A percentile compares a stretch with the other conserved stretches of the same genome.
These are phyloP conservation scores for Hypoxylon sp. DNA, from an alignment of 2,329 filamentous ascomycete species.

Conservation along the genomic window DNA sequence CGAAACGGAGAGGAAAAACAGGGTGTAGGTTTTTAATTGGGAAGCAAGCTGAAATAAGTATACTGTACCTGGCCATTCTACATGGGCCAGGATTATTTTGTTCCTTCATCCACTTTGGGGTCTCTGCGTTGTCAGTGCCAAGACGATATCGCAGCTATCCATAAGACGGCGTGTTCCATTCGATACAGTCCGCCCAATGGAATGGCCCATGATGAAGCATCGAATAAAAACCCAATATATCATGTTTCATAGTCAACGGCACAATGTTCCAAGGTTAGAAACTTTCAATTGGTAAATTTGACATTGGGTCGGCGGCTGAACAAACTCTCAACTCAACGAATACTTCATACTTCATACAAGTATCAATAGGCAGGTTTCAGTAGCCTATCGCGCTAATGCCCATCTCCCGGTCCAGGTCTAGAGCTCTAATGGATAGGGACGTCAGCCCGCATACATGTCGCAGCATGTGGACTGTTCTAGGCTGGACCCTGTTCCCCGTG, in stretches of 20 bases:
- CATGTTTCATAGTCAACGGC: slow-evolving; percentile 16
- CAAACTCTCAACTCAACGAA: slow-evolving; percentile 2
- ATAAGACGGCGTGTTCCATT: slow-evolving; percentile 18
- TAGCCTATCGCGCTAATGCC: slow-evolving; percentile 8
- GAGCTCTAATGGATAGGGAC: slow-evolving; percentile 8
- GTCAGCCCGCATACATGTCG: slow-evolving; percentile 35
- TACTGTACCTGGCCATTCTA: slow-evolving; percentile 1
- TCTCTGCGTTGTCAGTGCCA: slow-evolving; percentile 36
- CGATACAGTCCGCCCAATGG: slow-evolving; percentile 6
- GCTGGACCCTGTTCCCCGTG: slow-evolving; percentile 21
- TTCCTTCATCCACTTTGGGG: slow-evolving; percentile 16
- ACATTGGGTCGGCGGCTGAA: not conserved
- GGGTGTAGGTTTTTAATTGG: slow-evolving; percentile 2
- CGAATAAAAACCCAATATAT: not conserved
- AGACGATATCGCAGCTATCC: slow-evolving; percentile 16
- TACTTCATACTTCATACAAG: slow-evolving; percentile 1
- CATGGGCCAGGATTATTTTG: slow-evolving; percentile 7
- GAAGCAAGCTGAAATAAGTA: slow-evolving; percentile 8
- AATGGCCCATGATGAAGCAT: not conserved
- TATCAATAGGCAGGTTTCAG: not conserved
- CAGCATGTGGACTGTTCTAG: slow-evolving; percentile 17
- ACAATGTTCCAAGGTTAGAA: not conserved
- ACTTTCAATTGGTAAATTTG: not conserved
- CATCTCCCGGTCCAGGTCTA: slow-evolving; percentile 12
- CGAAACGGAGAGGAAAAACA: slow-evolving; percentile 16